A percentile compares a stretch with the other conserved stretches of the same genome.
phyloP scores from a whole-genome alignment of 208 protist genomes.

The Acanthamoeba castellanii region DNA sequence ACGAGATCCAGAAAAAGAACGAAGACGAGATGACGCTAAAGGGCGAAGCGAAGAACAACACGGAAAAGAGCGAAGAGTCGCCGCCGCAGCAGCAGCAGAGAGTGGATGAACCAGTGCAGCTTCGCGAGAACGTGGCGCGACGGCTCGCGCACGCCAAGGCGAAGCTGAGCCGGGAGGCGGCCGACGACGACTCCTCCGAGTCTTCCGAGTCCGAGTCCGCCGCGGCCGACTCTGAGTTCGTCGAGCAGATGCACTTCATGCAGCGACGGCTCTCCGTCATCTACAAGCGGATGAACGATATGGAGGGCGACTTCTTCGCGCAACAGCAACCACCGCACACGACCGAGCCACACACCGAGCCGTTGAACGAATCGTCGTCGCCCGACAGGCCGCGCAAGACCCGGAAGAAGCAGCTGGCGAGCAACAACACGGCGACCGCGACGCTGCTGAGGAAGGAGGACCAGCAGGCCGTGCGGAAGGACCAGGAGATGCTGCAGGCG shows the following conservation, averaged over 20 bases:
- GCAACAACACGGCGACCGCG: neutral
- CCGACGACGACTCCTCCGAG: neutral
- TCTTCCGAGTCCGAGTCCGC: no score
- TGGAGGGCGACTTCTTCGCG: neutral
- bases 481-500: constrained; percentile 39
- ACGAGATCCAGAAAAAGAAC: neutral
- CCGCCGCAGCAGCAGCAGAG: neutral
- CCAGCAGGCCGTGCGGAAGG: constrained; percentile 11
- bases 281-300: neutral
- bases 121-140: neutral
- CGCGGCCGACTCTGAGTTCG: neutral
- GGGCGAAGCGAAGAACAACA: neutral
- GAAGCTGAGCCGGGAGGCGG: neutral
- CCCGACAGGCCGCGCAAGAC: neutral
- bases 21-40: neutral
- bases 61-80: neutral
- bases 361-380: neutral
- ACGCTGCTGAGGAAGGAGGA: neutral
- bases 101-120: neutral
- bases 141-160: neutral
- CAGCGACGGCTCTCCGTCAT: constrained; percentile 8
- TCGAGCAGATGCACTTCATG: neutral
- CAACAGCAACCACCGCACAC: neutral
- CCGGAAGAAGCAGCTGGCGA: neutral
- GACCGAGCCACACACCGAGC: neutral